Evolutionary conservation across 495 filamentous ascomycete genomes (phyloP).

Genomic region (Lepraria neglecta): DNA sequence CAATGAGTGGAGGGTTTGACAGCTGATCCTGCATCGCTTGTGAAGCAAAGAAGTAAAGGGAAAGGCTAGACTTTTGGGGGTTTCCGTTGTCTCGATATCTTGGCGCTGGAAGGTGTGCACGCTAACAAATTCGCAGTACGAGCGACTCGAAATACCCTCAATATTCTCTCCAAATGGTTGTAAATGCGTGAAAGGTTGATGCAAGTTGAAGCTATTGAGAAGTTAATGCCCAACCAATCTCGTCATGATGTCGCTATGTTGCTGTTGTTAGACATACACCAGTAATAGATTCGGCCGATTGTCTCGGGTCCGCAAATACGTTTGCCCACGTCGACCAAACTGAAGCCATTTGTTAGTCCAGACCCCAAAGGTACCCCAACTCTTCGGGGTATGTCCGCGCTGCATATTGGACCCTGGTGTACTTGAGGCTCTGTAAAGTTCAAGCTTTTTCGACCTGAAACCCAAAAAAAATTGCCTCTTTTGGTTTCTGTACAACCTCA

Average conservation of each 20-base stretch:
- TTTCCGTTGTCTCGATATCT: neutral
- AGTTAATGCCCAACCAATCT: neutral
- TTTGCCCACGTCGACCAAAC: neutral
- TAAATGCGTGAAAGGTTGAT: too few relatives aligned
- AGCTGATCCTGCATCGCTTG: neutral
- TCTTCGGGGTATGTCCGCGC: too few relatives aligned
- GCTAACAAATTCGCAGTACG: neutral
- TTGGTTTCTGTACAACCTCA: too few relatives aligned
- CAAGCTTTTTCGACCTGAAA: too few relatives aligned
- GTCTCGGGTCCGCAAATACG: neutral
- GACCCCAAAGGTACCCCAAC: too few relatives aligned
- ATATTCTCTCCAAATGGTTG: neutral
- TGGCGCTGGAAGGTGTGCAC: neutral
- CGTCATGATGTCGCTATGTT: neutral
- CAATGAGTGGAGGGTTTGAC: neutral
- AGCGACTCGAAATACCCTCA: neutral
- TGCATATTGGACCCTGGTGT: too few relatives aligned
- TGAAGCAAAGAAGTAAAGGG: neutral
- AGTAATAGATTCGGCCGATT: neutral
- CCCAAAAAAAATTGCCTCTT: too few relatives aligned
- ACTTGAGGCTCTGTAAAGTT: too few relatives aligned
- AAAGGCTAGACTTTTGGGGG: neutral
- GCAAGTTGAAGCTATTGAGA: too few relatives aligned
- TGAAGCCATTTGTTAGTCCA: neutral
- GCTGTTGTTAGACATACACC: neutral